Percentiles rank a stretch among this genome's conserved stretches.
Evolutionary conservation across 2,329 filamentous ascomycete genomes (phyloP).

Genomic region (Colletotrichum sansevieriae): DNA sequence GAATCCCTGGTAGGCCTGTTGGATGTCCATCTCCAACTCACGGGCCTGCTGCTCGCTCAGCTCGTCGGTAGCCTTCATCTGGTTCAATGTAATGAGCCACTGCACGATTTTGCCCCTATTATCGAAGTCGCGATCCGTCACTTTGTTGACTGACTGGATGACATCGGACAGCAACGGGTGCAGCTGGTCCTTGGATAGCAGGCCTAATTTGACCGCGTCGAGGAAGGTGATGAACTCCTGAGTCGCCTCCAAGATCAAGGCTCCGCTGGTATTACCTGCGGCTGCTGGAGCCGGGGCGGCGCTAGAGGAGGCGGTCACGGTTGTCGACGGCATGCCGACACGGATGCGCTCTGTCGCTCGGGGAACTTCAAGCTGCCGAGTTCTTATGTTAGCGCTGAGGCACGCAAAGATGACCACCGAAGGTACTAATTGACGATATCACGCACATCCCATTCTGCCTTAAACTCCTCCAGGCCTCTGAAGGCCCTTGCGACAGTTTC

Average conservation of each 20-base stretch:
- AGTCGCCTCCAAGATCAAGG: constrained; percentile 88
- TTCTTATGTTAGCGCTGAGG: neutral
- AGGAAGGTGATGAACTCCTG: constrained; percentile 99
- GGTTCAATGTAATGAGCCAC: constrained; percentile 96
- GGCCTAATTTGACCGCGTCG: constrained; percentile 91
- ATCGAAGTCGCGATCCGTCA: constrained; percentile 95
- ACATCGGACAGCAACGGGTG: constrained; percentile 95
- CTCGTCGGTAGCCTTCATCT: constrained; percentile 97
- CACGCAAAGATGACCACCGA: neutral
- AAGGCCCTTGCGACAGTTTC: constrained; percentile 93
- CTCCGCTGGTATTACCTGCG: constrained; percentile 64
- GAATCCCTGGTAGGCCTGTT: constrained; percentile 94
- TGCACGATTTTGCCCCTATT: constrained; percentile 97
- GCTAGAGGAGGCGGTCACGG: constrained; percentile 68
- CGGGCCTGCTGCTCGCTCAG: constrained; percentile 87
- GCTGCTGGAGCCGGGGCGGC: constrained; percentile 57
- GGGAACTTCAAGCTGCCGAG: constrained; percentile 85
- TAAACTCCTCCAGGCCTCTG: constrained; percentile 90
- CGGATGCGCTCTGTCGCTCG: constrained; percentile 92
- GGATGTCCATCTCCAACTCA: constrained; percentile 93
- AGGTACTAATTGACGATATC: neutral
- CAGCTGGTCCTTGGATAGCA: constrained; percentile 95
- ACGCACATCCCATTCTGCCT: constrained; percentile 89
- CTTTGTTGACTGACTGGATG: constrained; percentile 97
- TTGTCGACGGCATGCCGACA: constrained; percentile 91